These are phyloP conservation scores for Debaryomyces prosopidis DNA, from an alignment of 805 yeast genomes.

Conservation along the genomic window DNA sequence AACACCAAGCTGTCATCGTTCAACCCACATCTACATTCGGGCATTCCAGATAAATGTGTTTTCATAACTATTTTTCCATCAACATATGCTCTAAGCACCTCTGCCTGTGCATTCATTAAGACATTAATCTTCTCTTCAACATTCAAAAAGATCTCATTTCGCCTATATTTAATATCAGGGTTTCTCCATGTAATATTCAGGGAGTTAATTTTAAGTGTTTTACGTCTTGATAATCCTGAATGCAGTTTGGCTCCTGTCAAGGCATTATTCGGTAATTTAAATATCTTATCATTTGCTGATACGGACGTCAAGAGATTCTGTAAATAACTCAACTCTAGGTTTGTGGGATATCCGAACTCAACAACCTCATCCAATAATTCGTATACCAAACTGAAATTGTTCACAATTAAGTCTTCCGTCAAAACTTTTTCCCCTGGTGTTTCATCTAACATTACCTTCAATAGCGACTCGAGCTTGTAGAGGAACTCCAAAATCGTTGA, in stretches of 20 bases:
- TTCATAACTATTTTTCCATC: slow-evolving; percentile 75
- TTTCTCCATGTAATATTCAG: slow-evolving; percentile 64
- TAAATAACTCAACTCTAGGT: slow-evolving; percentile 48
- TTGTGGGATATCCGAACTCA: slow-evolving; percentile 77
- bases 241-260: slow-evolving; percentile 1
- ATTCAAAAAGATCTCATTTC: slow-evolving; percentile 77
- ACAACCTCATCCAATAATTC: slow-evolving; percentile 76
- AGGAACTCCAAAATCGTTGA: slow-evolving; percentile 77
- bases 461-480: slow-evolving; percentile 56
- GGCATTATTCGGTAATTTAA: slow-evolving; percentile 13
- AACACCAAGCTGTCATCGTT: slow-evolving; percentile 47
- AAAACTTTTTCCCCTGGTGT: slow-evolving; percentile 10
- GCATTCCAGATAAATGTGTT: slow-evolving; percentile 77
- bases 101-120: slow-evolving; percentile 64
- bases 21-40: slow-evolving; percentile 78
- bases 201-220: background rate
- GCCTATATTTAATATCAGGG: slow-evolving; percentile 69
- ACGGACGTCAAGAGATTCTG: slow-evolving; percentile 15
- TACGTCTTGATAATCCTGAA: slow-evolving; percentile 2
- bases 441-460: slow-evolving; percentile 33
- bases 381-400: slow-evolving; percentile 68
- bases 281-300: slow-evolving; percentile 17
- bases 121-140: slow-evolving; percentile 75
- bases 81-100: slow-evolving; percentile 66
- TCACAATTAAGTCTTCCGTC: slow-evolving; percentile 47